A percentile compares a stretch with the other conserved stretches of the same genome.
Conservation (phyloP, 768 basidiomycete genomes). For the Leccinum disarticulatum region DNA sequence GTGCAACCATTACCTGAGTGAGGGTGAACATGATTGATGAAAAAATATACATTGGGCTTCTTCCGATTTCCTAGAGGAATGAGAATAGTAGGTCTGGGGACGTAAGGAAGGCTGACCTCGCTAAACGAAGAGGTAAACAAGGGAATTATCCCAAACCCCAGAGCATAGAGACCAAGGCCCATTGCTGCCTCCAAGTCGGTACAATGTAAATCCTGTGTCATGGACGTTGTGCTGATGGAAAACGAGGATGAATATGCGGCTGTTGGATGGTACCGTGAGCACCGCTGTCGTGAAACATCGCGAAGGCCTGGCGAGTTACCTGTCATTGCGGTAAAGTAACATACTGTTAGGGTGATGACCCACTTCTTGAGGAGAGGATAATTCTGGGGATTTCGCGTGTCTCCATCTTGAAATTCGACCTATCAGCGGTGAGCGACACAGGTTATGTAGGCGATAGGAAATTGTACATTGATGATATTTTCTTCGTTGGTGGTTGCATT, state of each 20-base stretch:
- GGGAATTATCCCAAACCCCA: conserved; percentile 63
- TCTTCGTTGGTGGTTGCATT: neutral
- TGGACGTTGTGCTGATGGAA: conserved; percentile 52
- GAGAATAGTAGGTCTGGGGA: neutral
- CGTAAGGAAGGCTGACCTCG: conserved; percentile 35
- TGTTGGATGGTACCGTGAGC: conserved; percentile 17
- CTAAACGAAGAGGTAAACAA: conserved; percentile 66
- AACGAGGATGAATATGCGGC: conserved; percentile 53
- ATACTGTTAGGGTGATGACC: conserved; percentile 33
- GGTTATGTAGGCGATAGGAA: neutral
- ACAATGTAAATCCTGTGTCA: conserved; percentile 47
- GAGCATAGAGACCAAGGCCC: conserved; percentile 51
- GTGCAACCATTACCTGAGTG: conserved; percentile 45
- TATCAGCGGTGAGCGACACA: conserved; percentile 17
- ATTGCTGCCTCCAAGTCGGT: conserved; percentile 44
- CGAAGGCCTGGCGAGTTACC: conserved; percentile 6
- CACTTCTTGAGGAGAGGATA: conserved; percentile 43
- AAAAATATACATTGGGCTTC: conserved; percentile 58
- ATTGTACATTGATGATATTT: conserved; percentile 12
- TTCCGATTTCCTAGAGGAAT: conserved; percentile 53
- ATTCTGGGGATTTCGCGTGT: conserved; percentile 39
- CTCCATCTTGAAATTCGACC: conserved; percentile 41
- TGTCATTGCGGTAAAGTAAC: conserved; percentile 25
- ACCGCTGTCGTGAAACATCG: neutral
- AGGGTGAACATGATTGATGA: conserved; percentile 50